A percentile compares a stretch with the other conserved stretches of the same genome.
phyloP scores from a whole-genome alignment of 768 basidiomycete genomes.

The Pleurotus citrinopileatus region DNA sequence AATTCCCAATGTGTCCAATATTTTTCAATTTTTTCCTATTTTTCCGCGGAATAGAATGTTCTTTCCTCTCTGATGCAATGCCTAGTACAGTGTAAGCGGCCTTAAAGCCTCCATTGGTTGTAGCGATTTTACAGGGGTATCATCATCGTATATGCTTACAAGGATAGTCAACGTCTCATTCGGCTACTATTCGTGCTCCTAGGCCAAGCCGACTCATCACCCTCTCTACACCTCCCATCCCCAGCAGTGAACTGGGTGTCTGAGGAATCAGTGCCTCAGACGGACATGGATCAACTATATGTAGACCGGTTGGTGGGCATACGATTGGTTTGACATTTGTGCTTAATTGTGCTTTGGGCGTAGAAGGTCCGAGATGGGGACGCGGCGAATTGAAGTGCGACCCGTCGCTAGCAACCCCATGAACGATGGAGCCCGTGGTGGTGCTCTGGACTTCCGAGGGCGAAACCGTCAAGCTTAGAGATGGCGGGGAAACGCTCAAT shows the following conservation, averaged over 20 bases:
- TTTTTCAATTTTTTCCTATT: too few species aligned
- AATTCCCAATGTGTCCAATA: too few species aligned
- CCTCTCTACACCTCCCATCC: conserved; percentile 16
- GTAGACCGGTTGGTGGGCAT: not conserved
- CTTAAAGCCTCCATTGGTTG: too few species aligned
- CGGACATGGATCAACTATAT: not conserved
- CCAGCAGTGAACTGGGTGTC: conserved; percentile 30
- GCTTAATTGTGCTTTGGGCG: not conserved
- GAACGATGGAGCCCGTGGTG: too few species aligned
- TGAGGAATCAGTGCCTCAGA: conserved; percentile 13
- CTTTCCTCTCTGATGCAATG: too few species aligned
- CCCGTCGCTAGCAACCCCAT: too few species aligned
- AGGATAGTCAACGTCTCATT: not conserved
- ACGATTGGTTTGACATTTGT: not conserved
- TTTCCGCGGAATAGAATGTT: too few species aligned
- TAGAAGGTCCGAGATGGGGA: not conserved
- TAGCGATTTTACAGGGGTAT: too few species aligned
- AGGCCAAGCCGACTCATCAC: conserved; percentile 9
- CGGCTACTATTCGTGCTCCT: conserved; percentile 1
- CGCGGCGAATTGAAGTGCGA: not conserved
- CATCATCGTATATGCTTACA: too few species aligned
- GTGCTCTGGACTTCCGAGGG: not conserved
- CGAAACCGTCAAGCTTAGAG: not conserved
- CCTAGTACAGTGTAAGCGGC: too few species aligned
- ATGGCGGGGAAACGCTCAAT: conserved; percentile 5